phyloP scores from a whole-genome alignment of 225 moss, liverwort and hornwort genomes.

The Lunularia cruciata region DNA sequence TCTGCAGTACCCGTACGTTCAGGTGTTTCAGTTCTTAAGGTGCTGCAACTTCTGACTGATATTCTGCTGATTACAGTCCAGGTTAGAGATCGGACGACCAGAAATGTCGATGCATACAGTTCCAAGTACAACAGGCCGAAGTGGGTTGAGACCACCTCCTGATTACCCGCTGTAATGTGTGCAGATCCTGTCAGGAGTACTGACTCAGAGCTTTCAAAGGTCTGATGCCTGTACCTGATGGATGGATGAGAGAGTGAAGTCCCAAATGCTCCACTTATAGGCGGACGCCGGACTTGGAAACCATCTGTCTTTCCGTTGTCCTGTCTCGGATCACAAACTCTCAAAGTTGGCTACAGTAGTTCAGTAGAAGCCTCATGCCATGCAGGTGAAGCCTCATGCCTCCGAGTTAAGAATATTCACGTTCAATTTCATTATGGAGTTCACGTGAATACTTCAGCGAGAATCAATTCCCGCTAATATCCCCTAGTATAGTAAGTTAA shows the following conservation, averaged over 20 bases:
- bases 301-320: too few species aligned
- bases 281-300: not conserved
- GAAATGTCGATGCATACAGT: too few species aligned
- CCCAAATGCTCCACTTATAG: not conserved
- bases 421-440: too few species aligned
- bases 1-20: not conserved
- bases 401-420: too few species aligned
- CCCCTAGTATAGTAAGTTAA: not conserved
- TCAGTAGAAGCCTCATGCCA: too few species aligned
- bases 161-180: not conserved
- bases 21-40: not conserved
- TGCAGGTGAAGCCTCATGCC: too few species aligned
- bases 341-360: too few species aligned
- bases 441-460: too few species aligned
- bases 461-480: too few species aligned
- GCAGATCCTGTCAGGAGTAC: not conserved
- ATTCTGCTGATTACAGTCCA: not conserved
- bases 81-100: not conserved
- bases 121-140: not conserved
- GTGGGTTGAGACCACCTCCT: not conserved
- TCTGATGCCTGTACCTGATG: not conserved
- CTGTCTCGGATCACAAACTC: too few species aligned
- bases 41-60: not conserved
- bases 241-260: not conserved
- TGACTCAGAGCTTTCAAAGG: not conserved